A percentile compares a stretch with the other conserved stretches of the same genome.
Conservation (phyloP, 2,329 filamentous ascomycete genomes). For the Ophiosphaerella herpotricha region DNA sequence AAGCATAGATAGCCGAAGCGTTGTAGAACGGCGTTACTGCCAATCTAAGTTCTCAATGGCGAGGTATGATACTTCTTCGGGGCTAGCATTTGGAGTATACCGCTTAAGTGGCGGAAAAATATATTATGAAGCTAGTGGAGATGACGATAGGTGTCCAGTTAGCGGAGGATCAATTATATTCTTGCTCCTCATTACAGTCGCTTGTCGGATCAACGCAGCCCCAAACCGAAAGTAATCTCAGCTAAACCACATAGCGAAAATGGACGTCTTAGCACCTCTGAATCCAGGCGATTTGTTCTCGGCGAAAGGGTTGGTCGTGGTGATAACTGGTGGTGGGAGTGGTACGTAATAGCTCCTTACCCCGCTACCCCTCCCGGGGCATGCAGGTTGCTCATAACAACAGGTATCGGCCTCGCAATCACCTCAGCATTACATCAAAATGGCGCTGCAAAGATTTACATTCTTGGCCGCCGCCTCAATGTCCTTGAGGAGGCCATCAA, state of each 20-base stretch:
- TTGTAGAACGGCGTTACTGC: no score
- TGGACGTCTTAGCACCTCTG: slow-evolving; percentile 43
- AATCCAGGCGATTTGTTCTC: slow-evolving; percentile 46
- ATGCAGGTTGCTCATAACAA: slow-evolving; percentile 3
- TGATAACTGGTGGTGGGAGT: slow-evolving; percentile 50
- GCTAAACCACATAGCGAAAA: slow-evolving; percentile 15
- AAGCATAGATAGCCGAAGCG: no score
- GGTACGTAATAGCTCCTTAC: slow-evolving; percentile 40
- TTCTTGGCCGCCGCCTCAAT: slow-evolving; percentile 50
- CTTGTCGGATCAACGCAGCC: no score
- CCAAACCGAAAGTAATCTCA: no score
- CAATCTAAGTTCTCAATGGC: no score
- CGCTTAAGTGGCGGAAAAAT: no score
- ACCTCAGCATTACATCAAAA: slow-evolving; percentile 49
- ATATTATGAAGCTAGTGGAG: no score
- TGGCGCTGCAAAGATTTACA: slow-evolving; percentile 51
- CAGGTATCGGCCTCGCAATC: slow-evolving; percentile 48
- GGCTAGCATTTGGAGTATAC: no score
- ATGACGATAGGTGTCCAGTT: no score
- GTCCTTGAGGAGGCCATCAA: slow-evolving; percentile 48
- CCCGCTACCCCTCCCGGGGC: slow-evolving; percentile 30
- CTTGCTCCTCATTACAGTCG: no score
- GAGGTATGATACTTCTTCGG: no score
- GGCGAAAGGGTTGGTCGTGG: slow-evolving; percentile 46
- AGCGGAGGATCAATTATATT: no score